A percentile compares a stretch with the other conserved stretches of the same genome.
These are phyloP conservation scores for Hypericum perforatum DNA, from an alignment of 345 rosid species.

Conservation along the genomic window DNA sequence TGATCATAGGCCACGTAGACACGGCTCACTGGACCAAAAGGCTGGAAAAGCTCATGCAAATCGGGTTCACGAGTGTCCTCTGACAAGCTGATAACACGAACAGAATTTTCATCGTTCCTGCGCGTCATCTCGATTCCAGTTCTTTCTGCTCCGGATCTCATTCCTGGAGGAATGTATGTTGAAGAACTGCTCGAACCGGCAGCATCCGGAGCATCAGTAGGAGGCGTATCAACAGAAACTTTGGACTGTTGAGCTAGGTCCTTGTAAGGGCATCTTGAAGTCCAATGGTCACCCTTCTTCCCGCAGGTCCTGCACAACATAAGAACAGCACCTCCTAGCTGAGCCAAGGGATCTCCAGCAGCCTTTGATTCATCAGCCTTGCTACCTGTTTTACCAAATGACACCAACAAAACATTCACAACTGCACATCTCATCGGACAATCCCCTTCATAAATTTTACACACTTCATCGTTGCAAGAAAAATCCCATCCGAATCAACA, in stretches of 20 bases:
- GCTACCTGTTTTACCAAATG: conserved; percentile 35
- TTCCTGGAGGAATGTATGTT: conserved; percentile 69
- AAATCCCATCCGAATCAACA: too few relatives aligned
- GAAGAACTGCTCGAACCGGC: conserved; percentile 34
- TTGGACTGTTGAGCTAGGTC: conserved; percentile 59
- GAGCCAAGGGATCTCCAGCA: conserved; percentile 51
- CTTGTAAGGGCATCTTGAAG: conserved; percentile 77
- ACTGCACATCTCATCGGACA: too few relatives aligned
- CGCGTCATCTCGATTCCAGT: conserved; percentile 76
- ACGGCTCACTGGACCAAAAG: conserved; percentile 73
- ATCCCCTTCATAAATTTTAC: too few relatives aligned
- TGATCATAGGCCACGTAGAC: conserved; percentile 81
- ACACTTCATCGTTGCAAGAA: too few relatives aligned
- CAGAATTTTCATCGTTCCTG: conserved; percentile 86
- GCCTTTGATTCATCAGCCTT: conserved; percentile 55
- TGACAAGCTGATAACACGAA: conserved; percentile 68
- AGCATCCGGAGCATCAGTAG: conserved; percentile 30
- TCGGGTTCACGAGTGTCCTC: conserved; percentile 86
- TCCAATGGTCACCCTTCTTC: conserved; percentile 95
- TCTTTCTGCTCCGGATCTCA: conserved; percentile 60
- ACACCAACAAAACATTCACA: background rate
- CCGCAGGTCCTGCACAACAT: conserved; percentile 85
- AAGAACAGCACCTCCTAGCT: conserved; percentile 68
- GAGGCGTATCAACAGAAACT: conserved; percentile 49
- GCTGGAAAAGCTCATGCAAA: conserved; percentile 70